Evolutionary conservation across 2,329 filamentous ascomycete species (phyloP).

Genomic region (Diplodia corticola): DNA sequence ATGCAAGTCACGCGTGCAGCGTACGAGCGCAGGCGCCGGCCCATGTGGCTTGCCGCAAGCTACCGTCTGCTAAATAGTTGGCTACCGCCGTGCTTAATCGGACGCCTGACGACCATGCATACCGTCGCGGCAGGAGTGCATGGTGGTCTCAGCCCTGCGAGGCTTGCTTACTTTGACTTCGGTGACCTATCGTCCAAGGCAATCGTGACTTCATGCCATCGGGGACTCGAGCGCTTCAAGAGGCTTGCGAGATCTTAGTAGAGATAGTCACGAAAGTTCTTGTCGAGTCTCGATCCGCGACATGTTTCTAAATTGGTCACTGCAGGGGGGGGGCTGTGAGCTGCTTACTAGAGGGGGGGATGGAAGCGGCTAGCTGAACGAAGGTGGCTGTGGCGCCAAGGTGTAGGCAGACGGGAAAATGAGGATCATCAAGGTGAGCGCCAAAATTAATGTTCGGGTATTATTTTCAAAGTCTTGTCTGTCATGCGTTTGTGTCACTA

Average conservation of each 20-base stretch:
- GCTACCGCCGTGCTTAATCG: background rate
- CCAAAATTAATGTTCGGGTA: background rate
- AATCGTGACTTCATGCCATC: background rate
- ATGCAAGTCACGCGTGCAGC: background rate
- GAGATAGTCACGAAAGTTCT: background rate
- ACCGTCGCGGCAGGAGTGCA: background rate
- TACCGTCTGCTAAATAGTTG: background rate
- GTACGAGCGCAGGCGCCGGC: background rate
- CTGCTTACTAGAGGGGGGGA: background rate
- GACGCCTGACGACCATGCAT: background rate
- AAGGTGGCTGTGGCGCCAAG: background rate
- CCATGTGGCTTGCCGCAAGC: background rate
- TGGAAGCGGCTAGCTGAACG: background rate
- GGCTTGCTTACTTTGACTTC: background rate
- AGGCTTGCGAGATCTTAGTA: background rate
- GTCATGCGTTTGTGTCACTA: background rate
- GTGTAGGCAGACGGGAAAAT: background rate
- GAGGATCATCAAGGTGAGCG: slow-evolving; percentile 2
- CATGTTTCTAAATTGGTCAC: background rate
- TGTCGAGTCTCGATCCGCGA: background rate
- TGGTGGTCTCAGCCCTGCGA: background rate
- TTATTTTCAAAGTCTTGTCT: background rate
- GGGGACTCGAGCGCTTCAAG: background rate
- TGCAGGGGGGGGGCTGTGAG: background rate
- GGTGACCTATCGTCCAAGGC: background rate